Evolutionary conservation across 2,329 filamentous ascomycete species (phyloP), one percentile per base, ranked within the genome.

Genomic region (Trichocomaceae sp.): DNA sequence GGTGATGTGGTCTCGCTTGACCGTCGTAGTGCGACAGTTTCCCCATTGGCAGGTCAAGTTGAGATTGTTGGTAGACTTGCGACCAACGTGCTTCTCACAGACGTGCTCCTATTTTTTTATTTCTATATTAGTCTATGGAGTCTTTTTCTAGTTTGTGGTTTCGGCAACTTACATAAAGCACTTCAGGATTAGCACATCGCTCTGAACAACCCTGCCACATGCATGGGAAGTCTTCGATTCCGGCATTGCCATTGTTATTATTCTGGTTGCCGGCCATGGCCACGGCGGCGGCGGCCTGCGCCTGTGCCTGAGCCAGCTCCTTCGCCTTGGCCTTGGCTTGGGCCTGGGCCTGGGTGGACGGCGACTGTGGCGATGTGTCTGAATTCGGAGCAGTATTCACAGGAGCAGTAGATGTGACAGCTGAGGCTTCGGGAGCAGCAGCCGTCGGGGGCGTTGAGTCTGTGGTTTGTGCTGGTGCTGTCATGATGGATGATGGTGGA

Each of bases 1-100:
- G 50, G 93, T 99, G 74, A 99, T 99, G 77, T 99, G 93, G 67
- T 97, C 93, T 66, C 93, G 90, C 81, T 99, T 97, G 71, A 97
- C 92, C 2, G 92, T 97, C 47, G 91, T 96, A 20, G 92, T 97
- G 60, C 90, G 85, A 77, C 93, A 99, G 61, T 86, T 87, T 64
- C 91, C 93, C 93, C 93, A 99, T 71, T 95, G 89, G 76, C 93
- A 99, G 53, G 90, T 96, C 70, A 99, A 75, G 74, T 93, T 97
- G 67, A 99, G 80, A 75, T 99, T 99, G 79, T 97, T 97, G 69
- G 93, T 99, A 77, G 89, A 95, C 80, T 99, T 99, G 75, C 93
- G 90, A 61, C 93, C 93, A 70, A 99, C 91, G 79, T 99, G 93
- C 68, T 90, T 89, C 72, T 97, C 93, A 75, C 93, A 97, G 63